These are phyloP conservation scores for Tylopilus cervinicoccineus DNA, from an alignment of 768 basidiomycete species.

Conservation along the genomic window DNA sequence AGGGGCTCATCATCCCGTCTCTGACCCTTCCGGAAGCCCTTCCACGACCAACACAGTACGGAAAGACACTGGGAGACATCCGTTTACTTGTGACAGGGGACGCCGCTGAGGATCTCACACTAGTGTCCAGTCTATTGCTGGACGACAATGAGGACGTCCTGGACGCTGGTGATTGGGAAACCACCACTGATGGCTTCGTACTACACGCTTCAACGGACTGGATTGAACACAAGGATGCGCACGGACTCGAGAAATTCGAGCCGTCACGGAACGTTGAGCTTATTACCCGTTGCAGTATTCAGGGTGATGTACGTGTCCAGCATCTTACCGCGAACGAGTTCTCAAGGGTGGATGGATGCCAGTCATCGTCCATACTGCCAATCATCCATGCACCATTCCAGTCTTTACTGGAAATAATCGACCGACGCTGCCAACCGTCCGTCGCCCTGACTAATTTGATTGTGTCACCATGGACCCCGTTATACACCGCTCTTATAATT, in stretches of 20 bases:
- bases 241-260: slow-evolving; percentile 64
- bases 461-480: slow-evolving; percentile 52
- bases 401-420: slow-evolving; percentile 48
- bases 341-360: slow-evolving; percentile 8
- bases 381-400: slow-evolving; percentile 56
- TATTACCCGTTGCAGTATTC: slow-evolving; percentile 41
- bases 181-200: slow-evolving; percentile 39
- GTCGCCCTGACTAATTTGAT: slow-evolving; percentile 48
- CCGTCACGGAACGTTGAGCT: slow-evolving; percentile 64
- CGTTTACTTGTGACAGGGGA: slow-evolving; percentile 53
- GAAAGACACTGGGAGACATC: slow-evolving; percentile 63
- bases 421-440: slow-evolving; percentile 51
- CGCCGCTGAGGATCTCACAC: slow-evolving; percentile 29
- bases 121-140: slow-evolving; percentile 46
- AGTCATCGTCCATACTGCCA: slow-evolving; percentile 35
- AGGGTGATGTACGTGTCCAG: slow-evolving; percentile 41
- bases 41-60: slow-evolving; percentile 61
- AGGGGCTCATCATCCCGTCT: slow-evolving; percentile 68
- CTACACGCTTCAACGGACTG: slow-evolving; percentile 67
- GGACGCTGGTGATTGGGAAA: slow-evolving; percentile 58
- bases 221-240: slow-evolving; percentile 61
- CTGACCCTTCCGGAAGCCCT: slow-evolving; percentile 58
- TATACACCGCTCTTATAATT: slow-evolving; percentile 60
- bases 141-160: slow-evolving; percentile 69
- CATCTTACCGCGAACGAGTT: neutral